These are phyloP conservation scores for Passiflora organensis DNA, from an alignment of 345 rosid species.

Conservation along the genomic window DNA sequence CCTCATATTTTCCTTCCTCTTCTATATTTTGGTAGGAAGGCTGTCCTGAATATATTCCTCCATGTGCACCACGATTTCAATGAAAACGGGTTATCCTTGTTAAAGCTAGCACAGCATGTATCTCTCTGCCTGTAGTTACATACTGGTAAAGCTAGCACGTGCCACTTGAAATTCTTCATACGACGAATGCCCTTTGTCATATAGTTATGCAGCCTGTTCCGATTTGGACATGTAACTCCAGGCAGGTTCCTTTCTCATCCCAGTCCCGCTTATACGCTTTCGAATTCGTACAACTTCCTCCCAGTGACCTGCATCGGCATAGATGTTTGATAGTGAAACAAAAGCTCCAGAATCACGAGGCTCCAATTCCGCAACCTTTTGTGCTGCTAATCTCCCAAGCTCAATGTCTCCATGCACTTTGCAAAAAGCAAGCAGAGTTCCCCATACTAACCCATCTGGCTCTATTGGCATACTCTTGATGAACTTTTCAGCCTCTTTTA, in stretches of 20 bases:
- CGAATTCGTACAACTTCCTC: conserved; percentile 55
- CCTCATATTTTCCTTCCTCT: no score
- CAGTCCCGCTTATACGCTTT: conserved; percentile 48
- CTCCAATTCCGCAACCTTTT: conserved; percentile 43
- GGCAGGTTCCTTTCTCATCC: conserved; percentile 58
- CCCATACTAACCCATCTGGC: conserved; percentile 71
- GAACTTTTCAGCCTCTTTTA: conserved; percentile 64
- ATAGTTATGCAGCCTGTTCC: background rate
- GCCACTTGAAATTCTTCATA: no score
- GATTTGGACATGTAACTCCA: conserved; percentile 41
- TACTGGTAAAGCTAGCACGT: no score
- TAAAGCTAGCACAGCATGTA: no score
- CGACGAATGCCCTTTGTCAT: no score
- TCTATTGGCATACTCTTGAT: conserved; percentile 51
- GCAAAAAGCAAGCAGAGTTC: conserved; percentile 76
- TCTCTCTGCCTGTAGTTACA: no score
- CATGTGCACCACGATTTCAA: no score
- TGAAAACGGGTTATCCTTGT: no score
- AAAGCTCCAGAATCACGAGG: conserved; percentile 61
- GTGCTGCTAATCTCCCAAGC: conserved; percentile 64
- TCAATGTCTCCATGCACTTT: conserved; percentile 60
- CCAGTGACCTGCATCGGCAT: conserved; percentile 75
- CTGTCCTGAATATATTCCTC: no score
- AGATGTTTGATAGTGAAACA: conserved; percentile 66
- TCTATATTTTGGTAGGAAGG: no score